phyloP scores from a whole-genome alignment of 169 alveolate genomes.

The Plasmodium blacklocki region DNA sequence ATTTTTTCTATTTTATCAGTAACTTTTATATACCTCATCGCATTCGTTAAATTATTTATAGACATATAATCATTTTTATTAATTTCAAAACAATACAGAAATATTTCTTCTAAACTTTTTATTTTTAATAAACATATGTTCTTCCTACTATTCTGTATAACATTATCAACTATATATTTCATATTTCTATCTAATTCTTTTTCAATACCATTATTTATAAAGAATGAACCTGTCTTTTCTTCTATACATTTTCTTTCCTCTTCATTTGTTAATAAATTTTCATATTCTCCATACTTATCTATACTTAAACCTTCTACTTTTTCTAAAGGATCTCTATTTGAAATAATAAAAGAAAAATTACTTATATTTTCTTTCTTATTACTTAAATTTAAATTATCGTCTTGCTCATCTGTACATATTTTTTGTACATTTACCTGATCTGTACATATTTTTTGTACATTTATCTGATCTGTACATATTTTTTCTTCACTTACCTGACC shows the following conservation, averaged over 20 bases:
- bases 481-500: too few relatives aligned
- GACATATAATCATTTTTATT: background rate
- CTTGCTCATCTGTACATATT: background rate
- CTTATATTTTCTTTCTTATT: background rate
- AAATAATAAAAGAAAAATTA: background rate
- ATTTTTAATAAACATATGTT: slow-evolving; percentile 35
- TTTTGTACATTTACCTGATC: too few relatives aligned
- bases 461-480: too few relatives aligned
- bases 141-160: slow-evolving; percentile 5
- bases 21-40: slow-evolving; percentile 23
- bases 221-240: background rate
- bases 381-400: background rate
- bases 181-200: slow-evolving; percentile 4
- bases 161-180: slow-evolving; percentile 10
- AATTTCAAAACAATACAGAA: slow-evolving; percentile 8
- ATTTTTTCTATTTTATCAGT: slow-evolving; percentile 12
- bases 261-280: background rate
- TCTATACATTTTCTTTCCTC: background rate
- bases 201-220: background rate
- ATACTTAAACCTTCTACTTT: background rate
- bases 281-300: background rate
- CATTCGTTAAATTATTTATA: slow-evolving; percentile 1
- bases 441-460: too few relatives aligned
- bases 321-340: background rate
- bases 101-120: slow-evolving; percentile 21